Evolutionary conservation across 169 alveolate species (phyloP), one percentile per base, ranked within the genome.

Genomic region (Cryptosporidium canis): DNA sequence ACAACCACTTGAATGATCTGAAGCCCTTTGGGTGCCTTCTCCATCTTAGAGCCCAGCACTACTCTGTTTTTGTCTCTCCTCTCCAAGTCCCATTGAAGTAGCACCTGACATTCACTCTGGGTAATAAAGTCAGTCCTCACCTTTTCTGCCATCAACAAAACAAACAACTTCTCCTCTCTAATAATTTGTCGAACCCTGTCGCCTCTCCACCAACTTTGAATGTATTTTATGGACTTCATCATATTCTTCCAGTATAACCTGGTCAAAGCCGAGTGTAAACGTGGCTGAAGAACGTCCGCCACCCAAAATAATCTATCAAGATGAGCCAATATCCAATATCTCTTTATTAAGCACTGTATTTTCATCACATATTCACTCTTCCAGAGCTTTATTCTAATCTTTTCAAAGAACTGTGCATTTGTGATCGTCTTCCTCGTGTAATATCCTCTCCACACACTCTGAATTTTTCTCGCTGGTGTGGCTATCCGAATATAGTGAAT

Each of bases 121-220:
- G 87, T 77, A 12, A 77, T 21, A 41, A 33, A 77, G 44, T 77
- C 77, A 3, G 71, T 21, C 41, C 93, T 43, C 8, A 91, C 93
- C 51, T 66, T 53, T 35, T 85, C 91, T 9, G 92, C 83, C 53
- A 82, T 90, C 14, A 91, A 39, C 33, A 91, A 67, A 29, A 90
- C 66, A 21, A 82, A 67, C 6, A 91, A 64, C 31, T 83, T 91
- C 41, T 91, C 93, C 48, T 91, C 93, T 53, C 91, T 91, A 18
- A 91, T 66, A 27, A 90, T 91, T 45, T 92, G 87, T 24, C 92
- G 83, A 18, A 91, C 93, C 27, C 91, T 39, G 29, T 90, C 90
- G 0, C 91, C 91, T 67, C 93, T 58, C 93, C 93, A 91, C 92
- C 92, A 91, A 43, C 93, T 68, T 31, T 91, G 93, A n/a, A 91